Conservation (phyloP, 1,284 basidiomycete species). For the Ustilago curta region DNA sequence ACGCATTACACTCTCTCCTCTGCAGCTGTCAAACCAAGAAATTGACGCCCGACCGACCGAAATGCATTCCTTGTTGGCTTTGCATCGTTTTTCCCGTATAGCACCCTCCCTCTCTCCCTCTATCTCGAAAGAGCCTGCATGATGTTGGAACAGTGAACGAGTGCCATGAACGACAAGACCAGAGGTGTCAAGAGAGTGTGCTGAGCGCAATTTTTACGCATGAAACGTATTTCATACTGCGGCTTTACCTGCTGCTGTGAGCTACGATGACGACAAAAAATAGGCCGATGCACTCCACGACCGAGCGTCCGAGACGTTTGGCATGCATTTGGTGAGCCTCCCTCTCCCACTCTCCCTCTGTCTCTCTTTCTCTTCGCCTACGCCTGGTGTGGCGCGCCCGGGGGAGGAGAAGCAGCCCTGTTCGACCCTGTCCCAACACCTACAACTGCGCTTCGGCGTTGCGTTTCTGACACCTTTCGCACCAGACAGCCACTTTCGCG, state of each 20-base stretch:
- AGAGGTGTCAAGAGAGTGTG: too few relatives aligned
- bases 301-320: slow-evolving; percentile 48
- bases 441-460: slow-evolving; percentile 7
- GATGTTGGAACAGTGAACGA: too few relatives aligned
- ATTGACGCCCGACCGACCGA: not conserved
- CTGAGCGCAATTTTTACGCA: too few relatives aligned
- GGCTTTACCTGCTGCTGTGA: not conserved
- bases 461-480: slow-evolving; percentile 6
- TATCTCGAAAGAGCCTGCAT: not conserved
- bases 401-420: too few relatives aligned
- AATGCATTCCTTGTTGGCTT: not conserved
- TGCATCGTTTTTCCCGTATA: too few relatives aligned
- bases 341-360: not conserved
- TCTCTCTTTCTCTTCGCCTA: not conserved
- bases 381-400: not conserved
- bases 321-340: slow-evolving; percentile 38
- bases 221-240: too few relatives aligned
- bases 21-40: slow-evolving; percentile 1
- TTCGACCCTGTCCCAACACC: too few relatives aligned
- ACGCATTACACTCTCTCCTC: slow-evolving; percentile 8
- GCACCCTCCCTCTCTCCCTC: not conserved
- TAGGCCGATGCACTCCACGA: slow-evolving; percentile 43
- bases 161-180: too few relatives aligned
- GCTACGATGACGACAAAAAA: slow-evolving; percentile 10
- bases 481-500: not conserved